Base-by-base conservation (phyloP, 2,329 filamentous ascomycete species). In the Zalaria obscura region DNA sequence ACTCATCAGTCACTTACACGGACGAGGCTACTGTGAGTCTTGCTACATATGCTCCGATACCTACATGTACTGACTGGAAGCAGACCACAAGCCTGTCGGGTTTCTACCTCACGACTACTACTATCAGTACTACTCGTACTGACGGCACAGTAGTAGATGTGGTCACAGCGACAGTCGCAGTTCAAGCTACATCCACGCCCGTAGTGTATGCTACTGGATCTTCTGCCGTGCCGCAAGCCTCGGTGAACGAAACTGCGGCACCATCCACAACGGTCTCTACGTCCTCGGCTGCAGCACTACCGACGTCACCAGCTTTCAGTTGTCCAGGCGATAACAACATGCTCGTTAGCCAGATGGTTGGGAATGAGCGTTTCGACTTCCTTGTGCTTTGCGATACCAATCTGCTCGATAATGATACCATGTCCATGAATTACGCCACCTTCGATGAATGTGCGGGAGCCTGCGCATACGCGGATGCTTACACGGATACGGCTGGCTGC, bases 371-470 rank as follows among this genome's bases (percentile, higher is more conserved):
- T 32, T 60, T 55, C 47, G 54, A 55, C 43, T 60, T 57, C 45
- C 43, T 50, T n/a, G 46, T 59, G 18, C 45, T 51, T 27, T 60
- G 57, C 40, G 52, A 54, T 35, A 54, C 50, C n/a, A 52, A 55
- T 25, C 47, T 59, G n/a, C 47, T 49, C 5, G 52, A 55, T 25
- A 38, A 47, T 10, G 49, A 53, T 25, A 49, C 52, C 26, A 50
- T 53, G 39, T 44, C 45, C 18, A 41, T 48, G 3, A 48, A 45
- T 9, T 58, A 57, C 42, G 44, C 41, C 36, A 53, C 47, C 25
- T 55, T 55, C 43, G 48, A 48, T 5, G 49, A 59, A 33, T 60
- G 57, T 42, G 50, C 52, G 9, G 54, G 52, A 18, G 55, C 57
- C 38, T 60, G 57, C 41, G 57, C 56, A 5, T 36, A 47, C 6